These are phyloP conservation scores for Delonix regia DNA, from an alignment of 306 rosid species.

Conservation along the genomic window DNA sequence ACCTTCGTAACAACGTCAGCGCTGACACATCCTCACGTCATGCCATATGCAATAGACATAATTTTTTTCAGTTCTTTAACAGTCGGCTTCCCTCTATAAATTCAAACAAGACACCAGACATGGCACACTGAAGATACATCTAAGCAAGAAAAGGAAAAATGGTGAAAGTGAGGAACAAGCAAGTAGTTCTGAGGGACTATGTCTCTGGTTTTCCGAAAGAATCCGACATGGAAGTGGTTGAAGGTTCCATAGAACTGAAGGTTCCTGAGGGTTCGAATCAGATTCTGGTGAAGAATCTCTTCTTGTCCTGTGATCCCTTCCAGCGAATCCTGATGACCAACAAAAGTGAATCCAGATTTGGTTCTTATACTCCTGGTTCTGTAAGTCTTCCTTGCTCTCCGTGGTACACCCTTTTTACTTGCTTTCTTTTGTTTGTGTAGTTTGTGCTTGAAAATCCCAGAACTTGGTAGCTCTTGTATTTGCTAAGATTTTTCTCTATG, in stretches of 20 bases:
- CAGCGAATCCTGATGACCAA: slow-evolving; percentile 14
- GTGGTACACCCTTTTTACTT: no score
- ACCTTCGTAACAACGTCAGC: no score
- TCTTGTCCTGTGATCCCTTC: slow-evolving; percentile 55
- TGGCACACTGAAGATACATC: no score
- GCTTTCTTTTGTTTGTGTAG: no score
- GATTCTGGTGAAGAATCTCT: slow-evolving; percentile 48
- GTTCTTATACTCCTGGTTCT: slow-evolving; percentile 30
- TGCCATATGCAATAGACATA: no score
- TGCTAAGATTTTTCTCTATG: no score
- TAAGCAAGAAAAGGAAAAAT: not conserved
- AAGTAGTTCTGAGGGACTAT: slow-evolving; percentile 30
- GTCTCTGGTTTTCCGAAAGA: slow-evolving; percentile 29
- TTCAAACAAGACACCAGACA: no score
- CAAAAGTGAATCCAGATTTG: not conserved
- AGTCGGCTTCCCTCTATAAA: no score
- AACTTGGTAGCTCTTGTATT: no score
- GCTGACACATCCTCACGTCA: no score
- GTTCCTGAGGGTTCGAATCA: slow-evolving; percentile 27
- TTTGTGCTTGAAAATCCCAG: no score
- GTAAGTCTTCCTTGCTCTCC: slow-evolving; percentile 1
- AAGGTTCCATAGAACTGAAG: slow-evolving; percentile 5
- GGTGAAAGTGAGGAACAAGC: slow-evolving; percentile 28
- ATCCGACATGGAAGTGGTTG: slow-evolving; percentile 15
- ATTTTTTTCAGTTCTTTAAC: no score